Base-by-base conservation (phyloP, 805 yeast species). In the Wickerhamiella slavikovae region DNA sequence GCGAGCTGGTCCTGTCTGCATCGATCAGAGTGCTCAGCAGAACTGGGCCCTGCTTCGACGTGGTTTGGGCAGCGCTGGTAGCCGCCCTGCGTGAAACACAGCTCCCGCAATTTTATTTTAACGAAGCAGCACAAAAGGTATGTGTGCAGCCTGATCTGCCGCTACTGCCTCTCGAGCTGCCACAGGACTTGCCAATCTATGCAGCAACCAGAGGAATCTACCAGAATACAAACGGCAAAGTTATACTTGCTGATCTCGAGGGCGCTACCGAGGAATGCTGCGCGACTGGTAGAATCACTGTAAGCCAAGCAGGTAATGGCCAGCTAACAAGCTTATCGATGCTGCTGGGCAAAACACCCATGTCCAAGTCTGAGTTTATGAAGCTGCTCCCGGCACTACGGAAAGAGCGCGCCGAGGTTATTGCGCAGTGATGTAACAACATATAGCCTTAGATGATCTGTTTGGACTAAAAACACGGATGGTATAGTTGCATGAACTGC, bases 191-290 rank as follows among this genome's bases (percentile, higher is more conserved):
- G 66, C 46, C 92, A 91, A 9, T 50, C 74, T 1, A 60, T 64
- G n/a, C n/a, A n/a, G n/a, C n/a, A n/a, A n/a, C n/a, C n/a, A n/a
- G n/a, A n/a, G n/a, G n/a, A n/a, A n/a, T n/a, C n/a, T n/a, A n/a
- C n/a, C n/a, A n/a, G n/a, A n/a, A n/a, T n/a, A n/a, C n/a, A n/a
- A n/a, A n/a, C 12, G 28, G 29, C 24, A 35, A 35, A 1, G 55
- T 68, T 0, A 41, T 78, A 11, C 47, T 80, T 27, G 70, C 77
- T 1, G 94, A 80, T 45, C 43, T 78, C 24, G 91, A 79, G 46
- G 91, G 91, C 10, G 85, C 75, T 35, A 74, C 82, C 4, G 94
- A 80, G 48, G 91, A 79, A 42, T 44, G 56, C 9, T 59, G 70
- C 19, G 59, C 72, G 3, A 51, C 51, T 7, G 20, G 20, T n/a